Evolutionary conservation across 2,329 filamentous ascomycete genomes (phyloP).

Genomic region (Herpotrichia juniperi): DNA sequence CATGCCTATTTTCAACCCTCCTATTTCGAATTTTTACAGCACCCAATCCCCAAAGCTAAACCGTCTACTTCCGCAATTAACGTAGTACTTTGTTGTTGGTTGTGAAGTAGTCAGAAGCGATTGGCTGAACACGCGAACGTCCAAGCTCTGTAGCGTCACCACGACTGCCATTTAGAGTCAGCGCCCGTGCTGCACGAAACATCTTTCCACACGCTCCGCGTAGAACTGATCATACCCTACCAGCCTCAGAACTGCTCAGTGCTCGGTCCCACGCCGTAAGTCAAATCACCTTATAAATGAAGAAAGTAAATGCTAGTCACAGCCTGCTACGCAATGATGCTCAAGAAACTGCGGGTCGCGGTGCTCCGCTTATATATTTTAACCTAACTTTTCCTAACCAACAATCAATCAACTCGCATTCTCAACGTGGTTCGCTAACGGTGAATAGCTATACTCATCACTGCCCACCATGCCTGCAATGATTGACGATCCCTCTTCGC

Average conservation of each 20-base stretch:
- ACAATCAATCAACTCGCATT: not conserved
- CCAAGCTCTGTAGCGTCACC: not conserved
- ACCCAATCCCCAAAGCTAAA: no score
- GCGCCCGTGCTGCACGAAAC: not conserved
- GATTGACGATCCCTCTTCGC: slow-evolving; percentile 75
- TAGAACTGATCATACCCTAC: slow-evolving; percentile 1
- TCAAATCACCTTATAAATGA: not conserved
- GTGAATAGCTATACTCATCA: not conserved
- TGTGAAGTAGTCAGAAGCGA: not conserved
- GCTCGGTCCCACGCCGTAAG: not conserved
- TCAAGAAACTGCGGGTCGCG: not conserved
- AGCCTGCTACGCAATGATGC: not conserved
- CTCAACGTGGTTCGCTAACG: not conserved
- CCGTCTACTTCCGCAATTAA: no score
- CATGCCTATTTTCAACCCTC: no score
- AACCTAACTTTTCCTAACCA: not conserved
- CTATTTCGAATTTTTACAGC: no score
- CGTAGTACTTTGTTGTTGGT: no score
- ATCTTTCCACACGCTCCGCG: not conserved
- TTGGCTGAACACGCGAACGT: not conserved
- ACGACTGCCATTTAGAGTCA: not conserved
- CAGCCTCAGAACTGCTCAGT: not conserved
- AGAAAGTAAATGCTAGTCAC: not conserved
- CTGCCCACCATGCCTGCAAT: slow-evolving; percentile 71
- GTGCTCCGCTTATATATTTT: not conserved